These are phyloP conservation scores for Claviceps quebecensis DNA, from an alignment of 2,329 filamentous ascomycete genomes.

Conservation along the genomic window DNA sequence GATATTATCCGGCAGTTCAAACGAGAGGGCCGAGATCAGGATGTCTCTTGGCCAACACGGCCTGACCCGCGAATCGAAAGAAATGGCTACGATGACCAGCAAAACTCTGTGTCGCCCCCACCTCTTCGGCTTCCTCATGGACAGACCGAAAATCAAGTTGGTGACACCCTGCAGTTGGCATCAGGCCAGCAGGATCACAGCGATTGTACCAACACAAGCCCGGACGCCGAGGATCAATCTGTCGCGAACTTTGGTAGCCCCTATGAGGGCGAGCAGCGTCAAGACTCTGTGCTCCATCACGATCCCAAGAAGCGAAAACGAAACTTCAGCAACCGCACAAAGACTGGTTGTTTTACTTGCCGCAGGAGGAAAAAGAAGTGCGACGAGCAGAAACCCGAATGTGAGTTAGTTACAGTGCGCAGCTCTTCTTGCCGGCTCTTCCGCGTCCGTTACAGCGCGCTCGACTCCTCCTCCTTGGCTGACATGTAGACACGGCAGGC, in stretches of 20 bases:
- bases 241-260: constrained; percentile 25
- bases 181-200: constrained; percentile 31
- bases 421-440: too few relatives aligned
- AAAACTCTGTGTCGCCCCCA: constrained; percentile 28
- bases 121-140: constrained; percentile 17
- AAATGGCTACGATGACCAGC: constrained; percentile 30
- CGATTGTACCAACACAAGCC: constrained; percentile 39
- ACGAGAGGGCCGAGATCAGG: constrained; percentile 33
- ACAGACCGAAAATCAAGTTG: constrained; percentile 35
- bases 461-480: neutral
- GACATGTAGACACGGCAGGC: constrained; percentile 32
- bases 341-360: constrained; percentile 90
- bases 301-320: constrained; percentile 58
- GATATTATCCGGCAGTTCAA: constrained; percentile 32
- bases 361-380: constrained; percentile 93
- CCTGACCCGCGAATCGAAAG: constrained; percentile 34
- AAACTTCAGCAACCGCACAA: constrained; percentile 88
- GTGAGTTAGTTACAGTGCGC: constrained; percentile 37
- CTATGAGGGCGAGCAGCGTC: constrained; percentile 34
- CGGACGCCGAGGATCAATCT: constrained; percentile 37
- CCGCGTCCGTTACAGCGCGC: neutral
- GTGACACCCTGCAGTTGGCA: constrained; percentile 30
- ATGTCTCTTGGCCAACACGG: constrained; percentile 32
- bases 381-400: constrained; percentile 84
- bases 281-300: constrained; percentile 37